Conservation (phyloP, 31 red algal genomes). For the Porphyra umbilicalis region DNA sequence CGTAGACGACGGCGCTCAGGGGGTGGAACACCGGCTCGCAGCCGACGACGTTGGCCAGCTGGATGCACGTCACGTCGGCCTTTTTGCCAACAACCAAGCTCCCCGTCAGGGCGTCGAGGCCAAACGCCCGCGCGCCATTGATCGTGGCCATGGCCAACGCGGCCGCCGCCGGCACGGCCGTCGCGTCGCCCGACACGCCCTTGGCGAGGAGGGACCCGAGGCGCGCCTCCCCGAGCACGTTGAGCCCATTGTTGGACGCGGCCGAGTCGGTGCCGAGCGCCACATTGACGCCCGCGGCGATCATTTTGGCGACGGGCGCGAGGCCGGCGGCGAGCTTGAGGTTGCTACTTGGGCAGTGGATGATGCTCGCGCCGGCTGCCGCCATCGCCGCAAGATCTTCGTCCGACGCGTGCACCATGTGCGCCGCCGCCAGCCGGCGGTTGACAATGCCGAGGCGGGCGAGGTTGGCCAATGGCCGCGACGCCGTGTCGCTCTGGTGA, state of each 20-base stretch:
- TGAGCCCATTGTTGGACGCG: slow-evolving; percentile 83
- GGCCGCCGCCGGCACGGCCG: slow-evolving; percentile 42
- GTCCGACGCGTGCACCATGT: slow-evolving; percentile 81
- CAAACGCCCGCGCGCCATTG: slow-evolving; percentile 69
- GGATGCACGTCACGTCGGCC: slow-evolving; percentile 69
- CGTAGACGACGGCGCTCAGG: slow-evolving; percentile 72
- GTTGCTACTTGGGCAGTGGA: slow-evolving; percentile 86
- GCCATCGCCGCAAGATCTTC: slow-evolving; percentile 62
- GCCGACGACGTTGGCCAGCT: slow-evolving; percentile 44
- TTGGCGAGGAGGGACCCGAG: slow-evolving; percentile 64
- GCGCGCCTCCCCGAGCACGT: slow-evolving; percentile 71
- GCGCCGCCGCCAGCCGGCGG: slow-evolving; percentile 45
- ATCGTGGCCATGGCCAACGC: slow-evolving; percentile 91
- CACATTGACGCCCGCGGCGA: slow-evolving; percentile 89
- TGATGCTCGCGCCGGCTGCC: slow-evolving; percentile 42
- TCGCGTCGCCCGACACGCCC: slow-evolving; percentile 44
- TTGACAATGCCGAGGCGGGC: slow-evolving; percentile 55
- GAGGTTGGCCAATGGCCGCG: slow-evolving; percentile 68
- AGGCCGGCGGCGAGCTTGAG: slow-evolving; percentile 85
- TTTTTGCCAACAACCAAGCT: slow-evolving; percentile 64
- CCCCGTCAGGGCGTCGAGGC: slow-evolving; percentile 54
- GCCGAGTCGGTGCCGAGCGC: slow-evolving; percentile 85
- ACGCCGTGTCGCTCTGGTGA: slow-evolving; percentile 50
- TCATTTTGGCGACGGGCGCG: slow-evolving; percentile 56
- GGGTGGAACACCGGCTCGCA: slow-evolving; percentile 63